phyloP scores from a whole-genome alignment of 1,284 basidiomycete genomes.

The Tilletia horrida region DNA sequence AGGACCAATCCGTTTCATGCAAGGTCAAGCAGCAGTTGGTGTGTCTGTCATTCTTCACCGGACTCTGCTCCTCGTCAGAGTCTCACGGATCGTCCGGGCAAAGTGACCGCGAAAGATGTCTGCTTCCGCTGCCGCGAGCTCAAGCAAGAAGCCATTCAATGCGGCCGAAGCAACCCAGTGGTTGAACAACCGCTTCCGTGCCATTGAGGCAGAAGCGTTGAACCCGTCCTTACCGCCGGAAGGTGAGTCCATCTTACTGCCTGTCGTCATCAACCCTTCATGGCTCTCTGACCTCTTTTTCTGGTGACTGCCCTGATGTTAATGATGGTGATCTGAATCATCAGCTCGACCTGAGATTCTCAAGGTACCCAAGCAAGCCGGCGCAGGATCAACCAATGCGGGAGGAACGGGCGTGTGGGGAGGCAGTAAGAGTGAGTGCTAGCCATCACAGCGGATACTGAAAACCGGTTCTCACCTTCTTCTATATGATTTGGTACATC shows the following conservation, averaged over 20 bases:
- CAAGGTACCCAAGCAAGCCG: slow-evolving; percentile 7
- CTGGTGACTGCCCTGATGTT: not conserved
- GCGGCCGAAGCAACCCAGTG: slow-evolving; percentile 3
- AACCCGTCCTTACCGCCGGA: slow-evolving; percentile 2
- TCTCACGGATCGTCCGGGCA: too few relatives aligned
- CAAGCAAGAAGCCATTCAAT: not conserved
- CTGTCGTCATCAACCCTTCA: not conserved
- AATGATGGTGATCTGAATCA: not conserved
- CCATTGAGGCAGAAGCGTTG: slow-evolving; percentile 1
- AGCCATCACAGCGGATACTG: not conserved
- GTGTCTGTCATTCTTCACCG: too few relatives aligned
- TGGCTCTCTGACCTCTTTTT: not conserved
- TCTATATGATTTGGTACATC: too few relatives aligned
- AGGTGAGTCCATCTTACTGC: not conserved
- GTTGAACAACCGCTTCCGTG: slow-evolving; percentile 9
- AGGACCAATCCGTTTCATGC: not conserved
- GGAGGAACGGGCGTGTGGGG: slow-evolving; percentile 7
- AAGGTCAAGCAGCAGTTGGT: too few relatives aligned
- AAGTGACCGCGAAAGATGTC: too few relatives aligned
- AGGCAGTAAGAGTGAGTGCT: not conserved
- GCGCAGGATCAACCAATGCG: not conserved
- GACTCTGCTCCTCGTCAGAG: too few relatives aligned
- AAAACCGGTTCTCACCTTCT: not conserved
- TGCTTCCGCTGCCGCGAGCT: too few relatives aligned
- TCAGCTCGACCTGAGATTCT: slow-evolving; percentile 13